Evolutionary conservation across 371 early-diverging fungal species (phyloP).

Genomic region (Mortierella sp.): DNA sequence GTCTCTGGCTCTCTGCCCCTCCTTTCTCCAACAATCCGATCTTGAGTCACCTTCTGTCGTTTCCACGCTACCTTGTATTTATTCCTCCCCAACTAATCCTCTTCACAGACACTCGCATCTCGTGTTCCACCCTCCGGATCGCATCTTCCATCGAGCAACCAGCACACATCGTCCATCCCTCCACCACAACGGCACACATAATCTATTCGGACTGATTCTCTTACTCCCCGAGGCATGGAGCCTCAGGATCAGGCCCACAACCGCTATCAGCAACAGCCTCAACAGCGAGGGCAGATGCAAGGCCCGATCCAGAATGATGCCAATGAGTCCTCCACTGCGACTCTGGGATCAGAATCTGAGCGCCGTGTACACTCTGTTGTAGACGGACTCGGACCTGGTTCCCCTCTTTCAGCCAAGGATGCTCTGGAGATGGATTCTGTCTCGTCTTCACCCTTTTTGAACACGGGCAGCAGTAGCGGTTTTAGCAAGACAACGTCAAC

Average conservation of each 20-base stretch:
- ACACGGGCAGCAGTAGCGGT: neutral
- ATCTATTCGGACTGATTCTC: conserved; percentile 14
- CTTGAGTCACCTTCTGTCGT: too few species aligned
- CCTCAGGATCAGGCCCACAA: conserved; percentile 37
- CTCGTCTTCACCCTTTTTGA: neutral
- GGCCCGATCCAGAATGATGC: neutral
- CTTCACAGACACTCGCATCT: neutral
- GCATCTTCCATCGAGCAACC: too few species aligned
- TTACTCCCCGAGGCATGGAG: conserved; percentile 53
- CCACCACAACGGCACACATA: neutral
- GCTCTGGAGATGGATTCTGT: neutral
- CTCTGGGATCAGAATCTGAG: conserved; percentile 1
- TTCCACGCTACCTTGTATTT: too few species aligned
- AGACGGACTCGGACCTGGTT: neutral
- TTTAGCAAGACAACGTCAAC: neutral
- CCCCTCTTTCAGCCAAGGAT: neutral
- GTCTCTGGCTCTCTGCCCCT: too few species aligned
- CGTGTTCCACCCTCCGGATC: too few species aligned
- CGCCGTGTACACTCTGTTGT: neutral
- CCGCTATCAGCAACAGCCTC: neutral
- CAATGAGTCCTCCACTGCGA: conserved; percentile 7
- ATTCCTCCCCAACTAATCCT: neutral
- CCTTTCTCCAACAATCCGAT: too few species aligned
- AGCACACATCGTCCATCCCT: neutral
- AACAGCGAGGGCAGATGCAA: conserved; percentile 4